These are phyloP conservation scores for Phytophthora ohioensis DNA, from an alignment of 352 stramenopile species.

Conservation along the genomic window DNA sequence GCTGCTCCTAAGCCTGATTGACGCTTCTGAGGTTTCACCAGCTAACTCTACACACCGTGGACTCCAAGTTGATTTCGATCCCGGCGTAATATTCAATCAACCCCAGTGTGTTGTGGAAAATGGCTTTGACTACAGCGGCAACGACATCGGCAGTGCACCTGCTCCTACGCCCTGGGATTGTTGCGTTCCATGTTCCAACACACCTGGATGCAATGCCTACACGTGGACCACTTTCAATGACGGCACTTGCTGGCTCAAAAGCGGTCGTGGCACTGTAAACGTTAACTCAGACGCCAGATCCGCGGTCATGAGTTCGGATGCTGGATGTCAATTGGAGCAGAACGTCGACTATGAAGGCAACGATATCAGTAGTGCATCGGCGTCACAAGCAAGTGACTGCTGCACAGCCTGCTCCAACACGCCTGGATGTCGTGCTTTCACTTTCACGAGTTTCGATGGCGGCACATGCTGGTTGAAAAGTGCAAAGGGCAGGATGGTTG, in stretches of 20 bases:
- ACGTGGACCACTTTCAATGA: conserved; percentile 54
- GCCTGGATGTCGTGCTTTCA: conserved; percentile 43
- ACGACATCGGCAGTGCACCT: conserved; percentile 38
- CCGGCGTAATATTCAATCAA: conserved; percentile 24
- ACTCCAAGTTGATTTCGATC: conserved; percentile 26
- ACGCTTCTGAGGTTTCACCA: background rate
- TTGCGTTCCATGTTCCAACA: conserved; percentile 28
- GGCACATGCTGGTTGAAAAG: conserved; percentile 46
- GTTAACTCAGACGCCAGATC: conserved; percentile 35
- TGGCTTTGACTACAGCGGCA: conserved; percentile 42
- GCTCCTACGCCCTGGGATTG: conserved; percentile 28
- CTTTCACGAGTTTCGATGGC: conserved; percentile 34
- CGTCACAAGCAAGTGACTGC: conserved; percentile 24
- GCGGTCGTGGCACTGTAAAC: conserved; percentile 28
- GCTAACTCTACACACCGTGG: conserved; percentile 6
- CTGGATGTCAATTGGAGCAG: conserved; percentile 10
- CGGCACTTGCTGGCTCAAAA: conserved; percentile 50
- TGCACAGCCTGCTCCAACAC: conserved; percentile 26
- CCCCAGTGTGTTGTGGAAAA: conserved; percentile 35
- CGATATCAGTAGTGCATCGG: conserved; percentile 21
- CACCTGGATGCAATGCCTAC: conserved; percentile 44
- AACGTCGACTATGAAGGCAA: conserved; percentile 34
- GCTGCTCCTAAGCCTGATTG: background rate
- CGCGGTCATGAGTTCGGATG: conserved; percentile 15
- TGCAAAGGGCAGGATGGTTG: conserved; percentile 32